These are phyloP conservation scores for Aspergillus ruber DNA, from an alignment of 2,329 filamentous ascomycete species.

Conservation along the genomic window DNA sequence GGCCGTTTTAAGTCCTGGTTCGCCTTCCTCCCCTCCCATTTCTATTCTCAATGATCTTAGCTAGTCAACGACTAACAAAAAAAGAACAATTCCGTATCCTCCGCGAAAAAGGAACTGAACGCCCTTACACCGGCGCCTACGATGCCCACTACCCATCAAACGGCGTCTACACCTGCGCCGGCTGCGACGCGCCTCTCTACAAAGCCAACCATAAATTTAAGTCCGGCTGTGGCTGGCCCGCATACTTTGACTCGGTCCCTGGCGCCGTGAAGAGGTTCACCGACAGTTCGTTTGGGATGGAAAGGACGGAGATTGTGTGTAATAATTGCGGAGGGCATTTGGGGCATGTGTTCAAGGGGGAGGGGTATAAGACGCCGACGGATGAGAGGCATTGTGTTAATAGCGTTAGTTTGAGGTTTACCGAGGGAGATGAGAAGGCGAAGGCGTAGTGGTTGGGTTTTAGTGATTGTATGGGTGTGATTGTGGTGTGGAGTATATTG, in stretches of 20 bases:
- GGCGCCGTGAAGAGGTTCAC: conserved; percentile 79
- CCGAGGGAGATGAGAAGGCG: conserved; percentile 50
- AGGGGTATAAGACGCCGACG: conserved; percentile 75
- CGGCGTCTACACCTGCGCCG: conserved; percentile 83
- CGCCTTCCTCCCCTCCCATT: conserved; percentile 9
- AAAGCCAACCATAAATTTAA: conserved; percentile 92
- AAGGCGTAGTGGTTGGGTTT: conserved; percentile 24
- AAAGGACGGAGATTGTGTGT: conserved; percentile 87
- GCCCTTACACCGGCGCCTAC: conserved; percentile 70
- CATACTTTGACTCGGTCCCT: conserved; percentile 92
- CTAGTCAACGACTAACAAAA: no score
- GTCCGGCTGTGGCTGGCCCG: conserved; percentile 94
- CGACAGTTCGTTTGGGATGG: conserved; percentile 73
- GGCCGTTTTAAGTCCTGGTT: conserved; percentile 69
- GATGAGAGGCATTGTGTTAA: conserved; percentile 98
- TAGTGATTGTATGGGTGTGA: conserved; percentile 3
- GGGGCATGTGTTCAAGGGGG: conserved; percentile 87
- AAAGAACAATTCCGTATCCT: conserved; percentile 97
- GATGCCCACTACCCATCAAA: conserved; percentile 73
- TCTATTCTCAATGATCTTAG: no score
- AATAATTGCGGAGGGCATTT: conserved; percentile 88
- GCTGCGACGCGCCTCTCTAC: conserved; percentile 82
- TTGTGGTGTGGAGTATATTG: conserved; percentile 1
- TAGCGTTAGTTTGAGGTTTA: conserved; percentile 81
- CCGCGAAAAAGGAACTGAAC: conserved; percentile 85